Evolutionary conservation across 2,329 filamentous ascomycete species (phyloP).

Genomic region (Aureobasidium sp.): DNA sequence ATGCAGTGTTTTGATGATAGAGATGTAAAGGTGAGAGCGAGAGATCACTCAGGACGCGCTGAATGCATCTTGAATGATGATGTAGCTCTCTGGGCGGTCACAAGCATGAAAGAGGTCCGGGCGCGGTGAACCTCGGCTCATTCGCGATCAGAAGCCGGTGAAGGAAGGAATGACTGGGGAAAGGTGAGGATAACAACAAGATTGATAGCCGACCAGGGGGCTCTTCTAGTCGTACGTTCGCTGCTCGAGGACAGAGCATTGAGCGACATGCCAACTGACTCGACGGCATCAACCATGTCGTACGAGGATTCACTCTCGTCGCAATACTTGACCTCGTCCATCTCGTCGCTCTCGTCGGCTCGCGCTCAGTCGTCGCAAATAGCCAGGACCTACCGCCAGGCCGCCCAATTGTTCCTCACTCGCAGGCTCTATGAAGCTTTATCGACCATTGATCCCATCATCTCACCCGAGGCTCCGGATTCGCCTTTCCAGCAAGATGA

Average conservation of each 20-base stretch:
- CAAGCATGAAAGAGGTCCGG: background rate
- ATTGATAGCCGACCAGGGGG: slow-evolving; percentile 4
- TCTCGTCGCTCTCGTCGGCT: slow-evolving; percentile 61
- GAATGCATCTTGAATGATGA: background rate
- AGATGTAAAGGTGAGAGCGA: background rate
- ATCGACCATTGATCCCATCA: slow-evolving; percentile 74
- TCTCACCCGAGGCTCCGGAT: slow-evolving; percentile 49
- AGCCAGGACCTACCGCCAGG: slow-evolving; percentile 88
- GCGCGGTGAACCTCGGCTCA: slow-evolving; percentile 2
- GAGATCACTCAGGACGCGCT: background rate
- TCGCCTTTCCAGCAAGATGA: slow-evolving; percentile 13
- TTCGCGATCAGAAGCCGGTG: background rate
- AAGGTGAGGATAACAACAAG: background rate
- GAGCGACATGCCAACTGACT: slow-evolving; percentile 25
- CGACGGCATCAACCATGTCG: slow-evolving; percentile 28
- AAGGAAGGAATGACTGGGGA: background rate
- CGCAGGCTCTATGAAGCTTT: slow-evolving; percentile 86
- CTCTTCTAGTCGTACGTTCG: background rate
- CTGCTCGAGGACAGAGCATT: background rate
- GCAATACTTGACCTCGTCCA: slow-evolving; percentile 57
- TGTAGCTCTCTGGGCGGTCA: background rate
- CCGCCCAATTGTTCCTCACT: slow-evolving; percentile 89
- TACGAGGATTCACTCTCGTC: slow-evolving; percentile 47
- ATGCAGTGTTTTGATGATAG: background rate
- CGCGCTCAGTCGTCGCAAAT: slow-evolving; percentile 64